Conservation (phyloP, 1,139 yeast genomes). For the Pichia terricola region DNA sequence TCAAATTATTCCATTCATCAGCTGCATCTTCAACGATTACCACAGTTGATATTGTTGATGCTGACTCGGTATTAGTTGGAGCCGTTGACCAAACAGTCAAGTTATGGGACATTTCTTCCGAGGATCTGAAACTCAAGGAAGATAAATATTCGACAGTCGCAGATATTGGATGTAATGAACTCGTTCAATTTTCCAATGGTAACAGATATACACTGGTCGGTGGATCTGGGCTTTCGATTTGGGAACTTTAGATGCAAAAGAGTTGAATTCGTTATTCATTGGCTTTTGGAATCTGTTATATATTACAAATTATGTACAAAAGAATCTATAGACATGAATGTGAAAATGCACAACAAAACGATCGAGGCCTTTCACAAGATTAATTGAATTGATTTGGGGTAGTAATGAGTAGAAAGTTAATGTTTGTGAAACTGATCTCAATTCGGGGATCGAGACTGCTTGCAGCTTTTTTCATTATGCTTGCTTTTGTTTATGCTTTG, state of each 20-base stretch:
- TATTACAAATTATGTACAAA: too few relatives aligned
- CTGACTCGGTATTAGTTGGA: slow-evolving; percentile 34
- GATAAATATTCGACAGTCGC: slow-evolving; percentile 71
- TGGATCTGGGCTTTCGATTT: slow-evolving; percentile 62
- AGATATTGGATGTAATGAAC: slow-evolving; percentile 71
- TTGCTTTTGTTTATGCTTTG: slow-evolving; percentile 95
- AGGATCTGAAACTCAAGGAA: slow-evolving; percentile 29
- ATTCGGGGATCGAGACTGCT: too few relatives aligned
- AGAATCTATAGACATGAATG: too few relatives aligned
- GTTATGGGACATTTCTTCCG: slow-evolving; percentile 42
- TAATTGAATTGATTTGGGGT: too few relatives aligned
- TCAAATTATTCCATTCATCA: slow-evolving; percentile 28
- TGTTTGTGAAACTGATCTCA: too few relatives aligned
- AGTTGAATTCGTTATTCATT: too few relatives aligned
- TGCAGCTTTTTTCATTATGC: slow-evolving; percentile 35
- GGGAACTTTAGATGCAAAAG: slow-evolving; percentile 25
- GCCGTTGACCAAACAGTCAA: slow-evolving; percentile 76
- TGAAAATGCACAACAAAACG: too few relatives aligned
- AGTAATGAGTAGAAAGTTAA: too few relatives aligned
- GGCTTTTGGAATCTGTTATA: too few relatives aligned
- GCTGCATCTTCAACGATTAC: slow-evolving; percentile 91
- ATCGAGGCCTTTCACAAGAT: too few relatives aligned
- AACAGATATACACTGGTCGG: slow-evolving; percentile 39
- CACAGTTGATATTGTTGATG: slow-evolving; percentile 34
- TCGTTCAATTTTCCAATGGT: slow-evolving; percentile 24